Percentiles rank a stretch among this genome's conserved stretches.
Evolutionary conservation across 345 rosid genomes (phyloP).

Genomic region (Ricinus communis): DNA sequence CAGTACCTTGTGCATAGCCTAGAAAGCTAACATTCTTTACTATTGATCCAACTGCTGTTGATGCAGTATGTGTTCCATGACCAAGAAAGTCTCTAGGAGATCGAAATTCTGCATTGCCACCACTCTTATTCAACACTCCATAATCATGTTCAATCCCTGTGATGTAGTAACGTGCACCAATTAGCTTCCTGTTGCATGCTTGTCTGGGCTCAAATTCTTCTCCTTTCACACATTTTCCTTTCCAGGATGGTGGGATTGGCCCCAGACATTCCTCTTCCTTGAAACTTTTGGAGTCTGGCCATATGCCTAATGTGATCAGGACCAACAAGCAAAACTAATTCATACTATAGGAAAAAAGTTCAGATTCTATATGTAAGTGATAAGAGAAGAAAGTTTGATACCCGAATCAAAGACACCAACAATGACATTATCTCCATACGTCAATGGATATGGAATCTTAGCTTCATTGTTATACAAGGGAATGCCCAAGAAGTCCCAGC

Average conservation of each 20-base stretch:
- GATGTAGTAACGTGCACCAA: constrained; percentile 69
- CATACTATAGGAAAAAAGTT: too few species aligned
- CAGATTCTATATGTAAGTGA: not conserved
- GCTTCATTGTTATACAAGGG: constrained; percentile 16
- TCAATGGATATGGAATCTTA: constrained; percentile 36
- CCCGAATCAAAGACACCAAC: constrained; percentile 59
- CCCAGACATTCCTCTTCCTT: constrained; percentile 36
- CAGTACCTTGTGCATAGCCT: constrained; percentile 44
- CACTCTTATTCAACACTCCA: constrained; percentile 33
- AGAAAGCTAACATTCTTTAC: constrained; percentile 29
- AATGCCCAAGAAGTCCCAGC: constrained; percentile 78
- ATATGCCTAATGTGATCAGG: constrained; percentile 47
- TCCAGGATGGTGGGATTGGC: constrained; percentile 60
- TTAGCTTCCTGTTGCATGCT: constrained; percentile 60
- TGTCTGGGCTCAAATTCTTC: constrained; percentile 44
- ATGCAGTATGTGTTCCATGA: constrained; percentile 71
- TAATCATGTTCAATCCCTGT: constrained; percentile 44
- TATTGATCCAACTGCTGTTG: constrained; percentile 54
- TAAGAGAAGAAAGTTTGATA: constrained; percentile 13
- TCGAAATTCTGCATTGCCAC: constrained; percentile 43
- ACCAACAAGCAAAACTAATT: too few species aligned
- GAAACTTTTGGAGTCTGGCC: constrained; percentile 78
- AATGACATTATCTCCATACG: constrained; percentile 43
- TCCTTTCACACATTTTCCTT: constrained; percentile 57
- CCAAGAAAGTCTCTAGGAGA: constrained; percentile 59